These are phyloP conservation scores for Grosmannia serpens DNA, from an alignment of 2,329 filamentous ascomycete species.

Conservation along the genomic window DNA sequence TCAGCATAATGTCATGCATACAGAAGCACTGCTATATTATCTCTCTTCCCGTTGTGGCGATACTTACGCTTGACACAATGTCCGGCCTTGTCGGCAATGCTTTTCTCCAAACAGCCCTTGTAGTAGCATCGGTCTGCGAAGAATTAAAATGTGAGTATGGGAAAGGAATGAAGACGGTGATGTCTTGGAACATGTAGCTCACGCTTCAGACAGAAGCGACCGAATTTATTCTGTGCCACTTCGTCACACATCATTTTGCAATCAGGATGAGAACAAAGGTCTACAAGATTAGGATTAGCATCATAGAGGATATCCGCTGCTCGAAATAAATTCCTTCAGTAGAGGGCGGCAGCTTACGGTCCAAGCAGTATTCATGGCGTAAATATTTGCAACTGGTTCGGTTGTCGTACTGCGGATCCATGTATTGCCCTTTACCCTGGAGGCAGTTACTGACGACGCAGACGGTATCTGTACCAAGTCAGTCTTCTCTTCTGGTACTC, in stretches of 20 bases:
- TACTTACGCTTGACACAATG: slow-evolving; percentile 4
- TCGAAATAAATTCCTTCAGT: background rate
- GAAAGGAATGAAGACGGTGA: background rate
- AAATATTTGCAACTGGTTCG: background rate
- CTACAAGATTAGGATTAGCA: background rate
- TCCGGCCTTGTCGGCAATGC: background rate
- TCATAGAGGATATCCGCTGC: background rate
- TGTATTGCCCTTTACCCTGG: slow-evolving; percentile 3
- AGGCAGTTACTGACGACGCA: background rate
- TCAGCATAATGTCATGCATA: background rate
- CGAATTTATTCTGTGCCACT: background rate
- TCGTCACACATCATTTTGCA: background rate
- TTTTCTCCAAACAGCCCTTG: background rate
- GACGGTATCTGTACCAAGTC: background rate
- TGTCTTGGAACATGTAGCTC: background rate
- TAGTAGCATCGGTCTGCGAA: slow-evolving; percentile 7
- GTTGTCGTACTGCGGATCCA: background rate
- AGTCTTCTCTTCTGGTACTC: background rate
- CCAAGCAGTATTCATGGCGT: slow-evolving; percentile 7
- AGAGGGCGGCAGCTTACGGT: background rate
- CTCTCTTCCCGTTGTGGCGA: background rate
- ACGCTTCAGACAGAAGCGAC: background rate
- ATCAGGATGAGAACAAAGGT: background rate
- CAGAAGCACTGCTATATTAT: background rate
- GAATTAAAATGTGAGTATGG: background rate